Evolutionary conservation across 2,329 filamentous ascomycete species (phyloP).

Genomic region (Emericellopsis atlantica): DNA sequence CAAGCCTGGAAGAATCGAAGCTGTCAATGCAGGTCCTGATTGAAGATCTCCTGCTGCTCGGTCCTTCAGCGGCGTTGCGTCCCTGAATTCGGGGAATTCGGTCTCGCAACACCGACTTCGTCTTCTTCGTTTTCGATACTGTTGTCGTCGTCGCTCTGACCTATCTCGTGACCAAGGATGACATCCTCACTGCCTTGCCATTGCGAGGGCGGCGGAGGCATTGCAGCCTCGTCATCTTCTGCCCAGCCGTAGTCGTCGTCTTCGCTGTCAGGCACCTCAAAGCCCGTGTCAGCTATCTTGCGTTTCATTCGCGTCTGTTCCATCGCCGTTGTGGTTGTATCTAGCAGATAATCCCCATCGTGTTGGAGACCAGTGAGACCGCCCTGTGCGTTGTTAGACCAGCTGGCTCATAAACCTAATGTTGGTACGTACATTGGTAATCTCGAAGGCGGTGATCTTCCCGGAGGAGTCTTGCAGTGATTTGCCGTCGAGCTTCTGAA

Average conservation of each 20-base stretch:
- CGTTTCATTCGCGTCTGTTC: conserved; percentile 41
- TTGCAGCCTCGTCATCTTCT: conserved; percentile 49
- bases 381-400: conserved; percentile 17
- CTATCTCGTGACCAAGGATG: conserved; percentile 34
- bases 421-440: conserved; percentile 26
- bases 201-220: conserved; percentile 49
- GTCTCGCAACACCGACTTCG: background rate
- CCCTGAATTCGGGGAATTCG: too few species aligned
- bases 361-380: conserved; percentile 29
- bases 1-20: too few species aligned
- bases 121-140: conserved; percentile 8
- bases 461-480: conserved; percentile 23
- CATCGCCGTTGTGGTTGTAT: conserved; percentile 17
- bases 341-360: conserved; percentile 19
- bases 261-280: conserved; percentile 49
- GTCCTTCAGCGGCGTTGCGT: background rate
- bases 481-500: conserved; percentile 53
- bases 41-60: background rate
- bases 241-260: conserved; percentile 62
- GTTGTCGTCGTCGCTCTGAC: conserved; percentile 23
- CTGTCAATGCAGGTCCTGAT: too few species aligned
- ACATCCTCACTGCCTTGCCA: conserved; percentile 58
- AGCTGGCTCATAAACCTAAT: background rate
- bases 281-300: conserved; percentile 46
- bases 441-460: conserved; percentile 33